Evolutionary conservation across 352 stramenopile species (phyloP), one percentile per base, ranked within the genome.

Genomic region (Pythium graminicola): DNA sequence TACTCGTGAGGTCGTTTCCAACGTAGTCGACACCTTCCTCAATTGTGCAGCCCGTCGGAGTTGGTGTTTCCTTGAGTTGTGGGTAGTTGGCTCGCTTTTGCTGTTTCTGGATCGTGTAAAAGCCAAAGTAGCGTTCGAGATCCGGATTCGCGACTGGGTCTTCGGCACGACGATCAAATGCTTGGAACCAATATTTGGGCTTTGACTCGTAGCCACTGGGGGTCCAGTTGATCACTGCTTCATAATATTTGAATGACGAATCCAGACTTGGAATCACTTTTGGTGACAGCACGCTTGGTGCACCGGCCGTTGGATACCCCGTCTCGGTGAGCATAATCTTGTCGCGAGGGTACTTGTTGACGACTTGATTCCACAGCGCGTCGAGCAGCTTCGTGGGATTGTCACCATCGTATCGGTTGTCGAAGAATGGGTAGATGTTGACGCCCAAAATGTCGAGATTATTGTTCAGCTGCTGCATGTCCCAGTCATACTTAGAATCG

Each of bases 141-240:
- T 84, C 70, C 2, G 67, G 19, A 19, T 9, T 31, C 63, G 85
- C 69, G 13, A 72, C 76, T 13, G 35, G 69, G 62, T 89, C 80
- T 39, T 74, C 61, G 1, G 65, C 64, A 17, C 61, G 44, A 19
- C 74, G 76, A 36, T 91, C 78, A 39, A 88, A 93, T 45, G 85
- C 81, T 65, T 80, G 85, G 64, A 89, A 90, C 82, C 80, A 93
- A 43, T 90, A 93, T 7, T 66, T 54, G n/a, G n/a, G n/a, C n/a
- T n/a, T n/a, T n/a, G n/a, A n/a, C 42, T 85, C 69, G 16, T 70
- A 57, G 3, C 78, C 76, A 0, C 26, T 50, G 9, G 78, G 80
- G 9, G 54, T 75, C 80, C 80, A 90, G 40, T 84, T 81, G 23
- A 76, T 17, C 27, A 85, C 77, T 2, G 62, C 67, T n/a, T 75